These are phyloP conservation scores for Melaleuca alternifolia DNA, from an alignment of 345 rosid genomes.

Conservation along the genomic window DNA sequence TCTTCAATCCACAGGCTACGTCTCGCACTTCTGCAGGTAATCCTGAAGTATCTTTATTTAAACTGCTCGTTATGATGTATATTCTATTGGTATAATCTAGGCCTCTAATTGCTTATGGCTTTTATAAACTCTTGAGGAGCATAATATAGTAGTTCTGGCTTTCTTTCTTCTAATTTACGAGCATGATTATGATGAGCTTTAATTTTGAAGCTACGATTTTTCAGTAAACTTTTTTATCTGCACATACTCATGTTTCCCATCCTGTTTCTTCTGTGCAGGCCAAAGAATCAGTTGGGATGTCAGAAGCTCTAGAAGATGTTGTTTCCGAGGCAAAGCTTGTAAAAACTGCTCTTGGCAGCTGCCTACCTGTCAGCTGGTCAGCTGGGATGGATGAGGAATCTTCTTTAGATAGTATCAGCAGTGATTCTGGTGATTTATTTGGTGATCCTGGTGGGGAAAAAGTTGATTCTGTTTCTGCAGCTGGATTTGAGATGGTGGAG, in stretches of 20 bases:
- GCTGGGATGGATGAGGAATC: conserved; percentile 50
- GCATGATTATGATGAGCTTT: background rate
- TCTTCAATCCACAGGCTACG: conserved; percentile 76
- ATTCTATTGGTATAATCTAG: background rate
- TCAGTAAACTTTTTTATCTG: background rate
- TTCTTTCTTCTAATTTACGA: background rate
- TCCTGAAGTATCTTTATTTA: background rate
- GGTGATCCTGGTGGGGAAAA: conserved; percentile 34
- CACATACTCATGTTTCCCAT: background rate
- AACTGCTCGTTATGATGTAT: background rate
- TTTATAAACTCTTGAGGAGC: background rate
- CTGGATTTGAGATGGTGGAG: conserved; percentile 97
- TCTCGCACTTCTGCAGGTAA: conserved; percentile 66
- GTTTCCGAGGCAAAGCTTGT: conserved; percentile 64
- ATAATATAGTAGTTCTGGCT: background rate
- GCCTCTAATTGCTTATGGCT: background rate
- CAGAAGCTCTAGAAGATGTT: conserved; percentile 42
- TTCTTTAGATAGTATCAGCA: conserved; percentile 8
- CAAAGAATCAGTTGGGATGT: conserved; percentile 29
- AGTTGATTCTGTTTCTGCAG: conserved; percentile 69
- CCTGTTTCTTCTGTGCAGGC: conserved; percentile 28
- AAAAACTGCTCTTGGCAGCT: conserved; percentile 87
- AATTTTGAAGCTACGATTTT: background rate
- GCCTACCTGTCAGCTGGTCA: conserved; percentile 86
- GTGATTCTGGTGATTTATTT: background rate